These are phyloP conservation scores for Takashimella koratensis DNA, from an alignment of 1,284 basidiomycete genomes.

Conservation along the genomic window DNA sequence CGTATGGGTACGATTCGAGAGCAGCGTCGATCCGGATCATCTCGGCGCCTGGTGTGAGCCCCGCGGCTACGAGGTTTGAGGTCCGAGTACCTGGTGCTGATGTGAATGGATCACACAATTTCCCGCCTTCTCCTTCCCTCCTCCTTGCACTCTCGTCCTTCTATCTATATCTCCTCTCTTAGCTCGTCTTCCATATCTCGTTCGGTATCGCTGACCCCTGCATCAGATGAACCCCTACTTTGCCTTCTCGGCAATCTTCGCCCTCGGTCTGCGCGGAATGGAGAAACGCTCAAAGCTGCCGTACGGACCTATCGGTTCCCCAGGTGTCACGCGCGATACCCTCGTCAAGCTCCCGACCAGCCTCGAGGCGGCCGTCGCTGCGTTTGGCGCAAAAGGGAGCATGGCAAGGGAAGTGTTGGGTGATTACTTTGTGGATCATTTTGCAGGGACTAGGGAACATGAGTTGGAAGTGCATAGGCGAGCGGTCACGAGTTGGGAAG, in stretches of 20 bases:
- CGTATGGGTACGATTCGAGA: conserved; percentile 90
- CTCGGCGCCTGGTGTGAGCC: conserved; percentile 77
- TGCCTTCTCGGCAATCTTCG: conserved; percentile 79
- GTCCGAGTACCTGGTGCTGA: conserved; percentile 94
- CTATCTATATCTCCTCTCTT: background rate
- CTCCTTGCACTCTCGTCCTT: background rate
- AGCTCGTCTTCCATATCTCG: background rate
- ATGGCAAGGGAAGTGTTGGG: conserved; percentile 84
- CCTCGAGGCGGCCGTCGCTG: conserved; percentile 70
- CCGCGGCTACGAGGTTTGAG: conserved; percentile 79
- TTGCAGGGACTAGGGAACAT: conserved; percentile 83
- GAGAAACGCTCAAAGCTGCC: conserved; percentile 67
- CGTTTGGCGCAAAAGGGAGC: conserved; percentile 73
- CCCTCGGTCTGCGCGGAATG: conserved; percentile 81
- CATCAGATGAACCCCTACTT: conserved; percentile 81
- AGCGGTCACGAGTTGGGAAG: conserved; percentile 91
- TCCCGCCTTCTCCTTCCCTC: background rate
- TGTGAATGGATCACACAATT: conserved; percentile 60
- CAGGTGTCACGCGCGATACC: conserved; percentile 44
- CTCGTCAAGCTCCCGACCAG: conserved; percentile 69
- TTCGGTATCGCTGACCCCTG: too few species aligned
- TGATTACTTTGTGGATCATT: conserved; percentile 87
- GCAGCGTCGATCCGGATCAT: conserved; percentile 87
- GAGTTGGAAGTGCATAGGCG: conserved; percentile 81
- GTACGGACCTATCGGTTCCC: conserved; percentile 62